A percentile compares a stretch with the other conserved stretches of the same genome.
phyloP scores from a whole-genome alignment of 2,329 filamentous ascomycete species.

The Botrytis squamosa region DNA sequence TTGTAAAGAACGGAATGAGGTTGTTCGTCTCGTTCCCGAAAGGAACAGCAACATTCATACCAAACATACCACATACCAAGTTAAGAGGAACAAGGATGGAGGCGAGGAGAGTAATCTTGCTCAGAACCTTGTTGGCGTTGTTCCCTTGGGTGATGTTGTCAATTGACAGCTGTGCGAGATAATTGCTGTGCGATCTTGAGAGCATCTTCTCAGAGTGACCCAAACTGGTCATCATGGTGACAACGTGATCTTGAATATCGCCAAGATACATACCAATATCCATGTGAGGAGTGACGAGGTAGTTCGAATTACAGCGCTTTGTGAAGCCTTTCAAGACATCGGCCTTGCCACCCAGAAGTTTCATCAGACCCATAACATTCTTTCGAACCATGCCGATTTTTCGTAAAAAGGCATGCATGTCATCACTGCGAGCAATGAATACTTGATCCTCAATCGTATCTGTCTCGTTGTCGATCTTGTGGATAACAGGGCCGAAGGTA shows the following conservation, averaged over 20 bases:
- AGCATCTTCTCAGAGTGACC: constrained; percentile 98
- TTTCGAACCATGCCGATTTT: constrained; percentile 89
- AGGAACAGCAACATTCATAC: constrained; percentile 82
- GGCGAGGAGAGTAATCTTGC: constrained; percentile 91
- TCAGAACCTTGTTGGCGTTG: constrained; percentile 81
- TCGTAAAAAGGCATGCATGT: constrained; percentile 82
- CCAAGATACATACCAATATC: constrained; percentile 96
- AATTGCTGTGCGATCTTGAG: constrained; percentile 90
- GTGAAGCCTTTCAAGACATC: constrained; percentile 97
- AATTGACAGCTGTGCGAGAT: constrained; percentile 89
- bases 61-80: constrained; percentile 65
- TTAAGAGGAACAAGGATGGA: constrained; percentile 97
- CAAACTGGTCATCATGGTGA: constrained; percentile 98
- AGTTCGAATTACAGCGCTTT: constrained; percentile 98
- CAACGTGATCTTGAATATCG: constrained; percentile 98
- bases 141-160: constrained; percentile 88
- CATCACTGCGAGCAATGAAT: constrained; percentile 85
- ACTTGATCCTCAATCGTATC: constrained; percentile 95
- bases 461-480: constrained; percentile 80
- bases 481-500: constrained; percentile 86
- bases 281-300: constrained; percentile 89
- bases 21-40: constrained; percentile 48
- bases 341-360: constrained; percentile 93
- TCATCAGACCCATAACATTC: constrained; percentile 90
- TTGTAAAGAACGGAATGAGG: constrained; percentile 59